phyloP scores from a whole-genome alignment of 768 basidiomycete species.

The Tubosaeta brunneosetosa region DNA sequence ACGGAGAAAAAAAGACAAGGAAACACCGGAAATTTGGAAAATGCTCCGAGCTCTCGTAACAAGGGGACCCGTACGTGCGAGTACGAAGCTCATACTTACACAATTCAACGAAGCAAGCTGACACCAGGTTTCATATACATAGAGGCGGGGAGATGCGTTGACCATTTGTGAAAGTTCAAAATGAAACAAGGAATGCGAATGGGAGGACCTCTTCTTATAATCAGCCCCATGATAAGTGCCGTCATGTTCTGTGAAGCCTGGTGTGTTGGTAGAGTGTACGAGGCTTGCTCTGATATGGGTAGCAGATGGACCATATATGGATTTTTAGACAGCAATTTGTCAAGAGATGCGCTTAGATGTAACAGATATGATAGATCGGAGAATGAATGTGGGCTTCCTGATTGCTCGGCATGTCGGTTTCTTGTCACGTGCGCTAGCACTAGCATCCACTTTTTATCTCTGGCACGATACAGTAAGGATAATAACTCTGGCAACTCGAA shows the following conservation, averaged over 20 bases:
- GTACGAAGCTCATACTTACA: neutral
- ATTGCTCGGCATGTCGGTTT: neutral
- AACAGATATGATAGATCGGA: neutral
- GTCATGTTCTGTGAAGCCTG: neutral
- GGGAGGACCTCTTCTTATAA: too few species aligned
- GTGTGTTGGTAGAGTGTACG: neutral
- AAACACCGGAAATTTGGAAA: neutral
- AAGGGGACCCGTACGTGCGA: neutral
- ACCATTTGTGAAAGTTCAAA: neutral
- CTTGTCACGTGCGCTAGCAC: neutral
- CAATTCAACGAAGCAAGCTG: neutral
- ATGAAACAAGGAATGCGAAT: neutral
- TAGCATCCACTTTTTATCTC: neutral
- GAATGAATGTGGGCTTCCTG: neutral
- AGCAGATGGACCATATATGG: neutral
- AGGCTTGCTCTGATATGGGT: too few species aligned
- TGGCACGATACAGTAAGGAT: too few species aligned
- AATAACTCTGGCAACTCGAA: too few species aligned
- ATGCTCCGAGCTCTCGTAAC: conserved; percentile 12
- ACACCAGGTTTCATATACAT: neutral
- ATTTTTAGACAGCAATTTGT: neutral
- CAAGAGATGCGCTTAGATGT: neutral
- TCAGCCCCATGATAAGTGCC: neutral
- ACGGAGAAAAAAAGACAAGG: neutral
- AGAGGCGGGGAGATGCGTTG: neutral